These are phyloP conservation scores for Ophiostoma himal-ulmi DNA, from an alignment of 2,329 filamentous ascomycete genomes.

Conservation along the genomic window DNA sequence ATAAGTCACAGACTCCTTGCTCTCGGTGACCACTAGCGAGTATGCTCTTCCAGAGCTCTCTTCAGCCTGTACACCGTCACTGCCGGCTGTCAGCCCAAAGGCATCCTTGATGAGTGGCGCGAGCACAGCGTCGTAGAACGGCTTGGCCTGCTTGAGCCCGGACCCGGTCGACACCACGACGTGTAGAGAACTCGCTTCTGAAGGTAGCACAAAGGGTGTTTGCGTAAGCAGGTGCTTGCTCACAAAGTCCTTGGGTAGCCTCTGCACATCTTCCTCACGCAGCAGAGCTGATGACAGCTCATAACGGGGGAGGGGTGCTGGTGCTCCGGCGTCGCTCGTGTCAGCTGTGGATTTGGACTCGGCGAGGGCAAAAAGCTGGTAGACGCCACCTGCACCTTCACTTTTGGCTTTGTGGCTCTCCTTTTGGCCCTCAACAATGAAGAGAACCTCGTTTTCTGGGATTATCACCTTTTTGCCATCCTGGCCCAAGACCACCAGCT, in stretches of 20 bases:
- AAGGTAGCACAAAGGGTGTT: neutral
- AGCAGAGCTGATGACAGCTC: neutral
- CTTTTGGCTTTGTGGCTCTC: neutral
- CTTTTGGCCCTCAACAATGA: constrained; percentile 23
- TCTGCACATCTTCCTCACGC: neutral
- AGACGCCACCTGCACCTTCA: no score
- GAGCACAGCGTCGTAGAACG: constrained; percentile 52
- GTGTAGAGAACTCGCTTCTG: constrained; percentile 40
- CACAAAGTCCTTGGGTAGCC: neutral
- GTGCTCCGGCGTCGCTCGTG: neutral
- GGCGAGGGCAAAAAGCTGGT: neutral
- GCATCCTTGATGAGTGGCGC: constrained; percentile 48
- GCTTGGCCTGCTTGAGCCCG: constrained; percentile 52
- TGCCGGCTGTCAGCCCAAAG: constrained; percentile 36
- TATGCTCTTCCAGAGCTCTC: constrained; percentile 33
- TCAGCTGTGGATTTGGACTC: neutral
- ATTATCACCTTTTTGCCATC: constrained; percentile 13
- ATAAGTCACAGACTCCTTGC: constrained; percentile 56
- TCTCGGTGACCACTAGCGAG: constrained; percentile 56
- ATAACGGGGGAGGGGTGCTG: neutral
- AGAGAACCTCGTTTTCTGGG: constrained; percentile 33
- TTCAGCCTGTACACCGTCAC: constrained; percentile 14
- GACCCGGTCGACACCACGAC: constrained; percentile 63
- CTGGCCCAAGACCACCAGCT: constrained; percentile 18
- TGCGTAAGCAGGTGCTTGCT: neutral